Evolutionary conservation across 352 stramenopile species (phyloP).

Genomic region (Phytophthora sp.): DNA sequence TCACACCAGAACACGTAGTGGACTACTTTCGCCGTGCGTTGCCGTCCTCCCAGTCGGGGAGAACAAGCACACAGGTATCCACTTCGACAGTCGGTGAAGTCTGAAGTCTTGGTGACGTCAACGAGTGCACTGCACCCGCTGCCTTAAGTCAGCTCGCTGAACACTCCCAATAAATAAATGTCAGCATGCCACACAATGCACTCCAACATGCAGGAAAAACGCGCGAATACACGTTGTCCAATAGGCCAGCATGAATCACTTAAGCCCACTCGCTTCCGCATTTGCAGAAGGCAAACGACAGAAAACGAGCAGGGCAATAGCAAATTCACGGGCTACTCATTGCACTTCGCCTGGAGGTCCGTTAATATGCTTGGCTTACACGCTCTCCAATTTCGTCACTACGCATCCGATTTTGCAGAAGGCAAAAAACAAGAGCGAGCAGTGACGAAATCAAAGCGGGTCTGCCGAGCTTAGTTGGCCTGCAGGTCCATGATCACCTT

Average conservation of each 20-base stretch:
- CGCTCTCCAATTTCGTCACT: slow-evolving; percentile 4
- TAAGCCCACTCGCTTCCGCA: slow-evolving; percentile 8
- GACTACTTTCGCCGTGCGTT: slow-evolving; percentile 12
- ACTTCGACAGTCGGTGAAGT: slow-evolving; percentile 8
- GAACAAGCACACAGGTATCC: slow-evolving; percentile 22
- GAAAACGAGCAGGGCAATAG: slow-evolving; percentile 12
- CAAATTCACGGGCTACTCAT: slow-evolving; percentile 9
- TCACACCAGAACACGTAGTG: slow-evolving; percentile 4
- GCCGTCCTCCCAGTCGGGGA: slow-evolving; percentile 34
- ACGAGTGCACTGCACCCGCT: slow-evolving; percentile 5
- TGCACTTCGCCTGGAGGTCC: slow-evolving; percentile 45
- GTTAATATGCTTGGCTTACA: slow-evolving; percentile 13
- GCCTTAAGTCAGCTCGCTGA: slow-evolving; percentile 13
- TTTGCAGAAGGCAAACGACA: slow-evolving; percentile 42
- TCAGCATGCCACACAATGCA: slow-evolving; percentile 32
- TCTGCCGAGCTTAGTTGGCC: slow-evolving; percentile 43
- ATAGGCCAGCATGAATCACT: slow-evolving; percentile 11
- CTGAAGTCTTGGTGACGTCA: slow-evolving; percentile 7
- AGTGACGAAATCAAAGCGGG: slow-evolving; percentile 9
- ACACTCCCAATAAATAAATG: slow-evolving; percentile 41
- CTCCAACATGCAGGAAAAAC: slow-evolving; percentile 33
- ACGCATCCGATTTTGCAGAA: slow-evolving; percentile 28
- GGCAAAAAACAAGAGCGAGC: slow-evolving; percentile 34
- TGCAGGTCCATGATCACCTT: slow-evolving; percentile 78
- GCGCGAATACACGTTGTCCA: slow-evolving; percentile 9